Base-by-base conservation (phyloP, 208 protist species). In the Leishmania tropica region DNA sequence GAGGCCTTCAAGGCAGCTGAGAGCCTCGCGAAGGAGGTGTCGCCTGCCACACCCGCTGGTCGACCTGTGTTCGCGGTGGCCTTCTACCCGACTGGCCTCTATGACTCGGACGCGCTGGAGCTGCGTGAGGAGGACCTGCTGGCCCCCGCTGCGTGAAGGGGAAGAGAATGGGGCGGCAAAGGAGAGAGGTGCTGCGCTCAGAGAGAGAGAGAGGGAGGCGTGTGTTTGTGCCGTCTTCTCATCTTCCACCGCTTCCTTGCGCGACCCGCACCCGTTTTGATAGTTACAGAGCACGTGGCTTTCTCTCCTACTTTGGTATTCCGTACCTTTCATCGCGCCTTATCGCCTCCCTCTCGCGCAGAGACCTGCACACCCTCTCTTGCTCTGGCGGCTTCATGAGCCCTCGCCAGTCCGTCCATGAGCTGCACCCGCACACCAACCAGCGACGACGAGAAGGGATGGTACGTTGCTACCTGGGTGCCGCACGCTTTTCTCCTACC, bases 1-100 rank as follows among this genome's bases (percentile, higher is more conserved):
- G 90, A 89, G 76, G 93, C 92, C 11, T 96, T 97, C 79, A 96
- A 94, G 79, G 92, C 92, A 40, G 83, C 90, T 21, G 93, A 96
- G 83, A 81, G 53, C 2, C 81, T 96, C n/a, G 42, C 80, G 19
- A 83, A 79, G 42, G 82, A 74, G 58, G 19, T 28, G 72, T 47
- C 51, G 7, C 72, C 53, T 45, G 51, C 35, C 54, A 7, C 35
- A 56, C 53, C 37, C 3, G 54, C 65, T 10, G 76, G 24, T 0
- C 91, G 86, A 88, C 81, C 81, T 31, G 24, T 70, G 35, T 82
- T 86, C 37, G 45, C 62, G 58, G 86, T 95, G 56, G 84, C 54
- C 40, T 97, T 97, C 84, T 96, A 91, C 60, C 87, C 92, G 1
- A 92, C 90, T 28, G 71, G 78, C 7, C 67, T 89, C n/a, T 97